Conservation (phyloP, 2,329 filamentous ascomycete species). For the Parastagonospora avenae region DNA sequence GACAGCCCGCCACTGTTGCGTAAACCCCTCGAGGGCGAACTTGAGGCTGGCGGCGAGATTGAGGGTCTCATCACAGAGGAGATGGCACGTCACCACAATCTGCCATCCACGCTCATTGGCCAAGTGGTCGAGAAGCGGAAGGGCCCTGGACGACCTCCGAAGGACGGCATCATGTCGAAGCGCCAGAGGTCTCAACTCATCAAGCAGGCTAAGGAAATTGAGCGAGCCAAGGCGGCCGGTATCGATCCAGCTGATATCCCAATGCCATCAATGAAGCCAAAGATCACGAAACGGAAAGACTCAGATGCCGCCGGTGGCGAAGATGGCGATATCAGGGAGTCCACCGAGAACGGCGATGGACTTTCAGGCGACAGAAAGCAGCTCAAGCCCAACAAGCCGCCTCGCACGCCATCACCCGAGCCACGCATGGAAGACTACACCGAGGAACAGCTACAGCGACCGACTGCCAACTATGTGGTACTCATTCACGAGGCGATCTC, state of each 20-base stretch:
- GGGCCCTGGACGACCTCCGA: slow-evolving; percentile 79
- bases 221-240: slow-evolving; percentile 46
- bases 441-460: slow-evolving; percentile 74
- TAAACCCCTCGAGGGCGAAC: slow-evolving; percentile 36
- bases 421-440: slow-evolving; percentile 70
- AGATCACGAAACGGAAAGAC: slow-evolving; percentile 43
- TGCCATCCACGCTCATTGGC: slow-evolving; percentile 45
- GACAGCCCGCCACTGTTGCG: slow-evolving; percentile 35
- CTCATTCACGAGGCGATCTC: slow-evolving; percentile 68
- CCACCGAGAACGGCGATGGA: slow-evolving; percentile 46
- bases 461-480: slow-evolving; percentile 66
- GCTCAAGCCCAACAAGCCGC: slow-evolving; percentile 54
- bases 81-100: slow-evolving; percentile 48
- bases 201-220: slow-evolving; percentile 61
- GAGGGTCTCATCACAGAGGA: slow-evolving; percentile 44
- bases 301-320: slow-evolving; percentile 45
- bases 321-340: slow-evolving; percentile 40
- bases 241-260: slow-evolving; percentile 45
- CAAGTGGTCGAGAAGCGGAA: slow-evolving; percentile 66
- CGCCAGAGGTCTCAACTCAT: slow-evolving; percentile 69
- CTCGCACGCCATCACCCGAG: slow-evolving; percentile 65
- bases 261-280: slow-evolving; percentile 40
- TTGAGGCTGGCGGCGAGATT: slow-evolving; percentile 38
- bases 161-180: slow-evolving; percentile 84
- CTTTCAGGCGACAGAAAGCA: slow-evolving; percentile 50